Percentiles rank a stretch among this genome's conserved stretches.
These are phyloP conservation scores for Chrysoporthe cubensis DNA, from an alignment of 2,329 filamentous ascomycete species.

Conservation along the genomic window DNA sequence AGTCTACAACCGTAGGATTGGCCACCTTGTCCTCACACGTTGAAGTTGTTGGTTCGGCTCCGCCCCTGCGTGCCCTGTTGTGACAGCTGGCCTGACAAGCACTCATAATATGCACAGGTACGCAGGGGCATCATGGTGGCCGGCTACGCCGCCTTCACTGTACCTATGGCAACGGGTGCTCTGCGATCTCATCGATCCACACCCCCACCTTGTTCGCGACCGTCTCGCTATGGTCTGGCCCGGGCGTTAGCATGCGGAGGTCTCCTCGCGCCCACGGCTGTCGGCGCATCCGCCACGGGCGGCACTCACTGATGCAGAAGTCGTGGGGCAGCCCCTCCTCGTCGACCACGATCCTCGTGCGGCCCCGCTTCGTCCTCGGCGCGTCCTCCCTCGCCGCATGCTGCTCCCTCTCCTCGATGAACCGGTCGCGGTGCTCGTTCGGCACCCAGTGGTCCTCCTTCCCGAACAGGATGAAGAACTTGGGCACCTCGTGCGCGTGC, in stretches of 20 bases:
- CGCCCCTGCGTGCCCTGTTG: background rate
- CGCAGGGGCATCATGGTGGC: too few species aligned
- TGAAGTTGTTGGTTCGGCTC: too few species aligned
- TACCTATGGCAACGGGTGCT: constrained; percentile 21
- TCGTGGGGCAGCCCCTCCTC: constrained; percentile 61
- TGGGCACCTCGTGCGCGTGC: constrained; percentile 40
- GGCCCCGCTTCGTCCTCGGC: constrained; percentile 37
- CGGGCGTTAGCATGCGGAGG: constrained; percentile 23
- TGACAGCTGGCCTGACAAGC: background rate
- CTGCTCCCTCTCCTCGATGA: constrained; percentile 51
- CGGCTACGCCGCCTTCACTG: too few species aligned
- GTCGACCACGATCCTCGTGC: constrained; percentile 57
- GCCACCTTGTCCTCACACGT: too few species aligned
- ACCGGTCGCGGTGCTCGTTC: constrained; percentile 56
- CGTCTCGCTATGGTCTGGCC: constrained; percentile 50
- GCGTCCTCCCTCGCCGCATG: constrained; percentile 36
- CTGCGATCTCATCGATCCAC: constrained; percentile 58
- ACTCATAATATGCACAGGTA: too few species aligned
- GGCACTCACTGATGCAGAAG: constrained; percentile 59
- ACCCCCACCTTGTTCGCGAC: constrained; percentile 52
- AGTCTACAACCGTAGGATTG: too few species aligned
- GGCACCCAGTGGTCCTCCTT: constrained; percentile 67
- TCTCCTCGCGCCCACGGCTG: background rate
- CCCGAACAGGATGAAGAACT: constrained; percentile 64
- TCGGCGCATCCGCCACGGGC: background rate